These are phyloP conservation scores for Emmonsia crescens DNA, from an alignment of 2,329 filamentous ascomycete genomes.

Conservation along the genomic window DNA sequence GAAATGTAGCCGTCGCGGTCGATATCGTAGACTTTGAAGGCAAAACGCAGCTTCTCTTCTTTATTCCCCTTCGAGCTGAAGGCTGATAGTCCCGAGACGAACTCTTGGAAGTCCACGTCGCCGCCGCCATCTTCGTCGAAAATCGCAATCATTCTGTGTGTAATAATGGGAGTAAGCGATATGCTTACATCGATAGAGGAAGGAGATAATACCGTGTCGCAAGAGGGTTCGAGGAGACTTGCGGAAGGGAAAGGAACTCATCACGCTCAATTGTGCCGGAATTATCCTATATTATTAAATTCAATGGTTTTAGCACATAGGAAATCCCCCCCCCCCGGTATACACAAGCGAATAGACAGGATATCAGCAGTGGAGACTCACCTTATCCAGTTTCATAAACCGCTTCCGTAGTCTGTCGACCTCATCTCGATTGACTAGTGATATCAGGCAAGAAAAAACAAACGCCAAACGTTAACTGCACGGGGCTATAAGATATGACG, in stretches of 20 bases:
- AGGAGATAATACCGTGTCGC: constrained; percentile 62
- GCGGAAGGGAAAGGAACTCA: constrained; percentile 91
- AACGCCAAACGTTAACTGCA: constrained; percentile 3
- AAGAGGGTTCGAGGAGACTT: constrained; percentile 95
- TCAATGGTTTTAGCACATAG: neutral
- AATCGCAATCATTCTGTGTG: constrained; percentile 84
- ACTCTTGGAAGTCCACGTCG: constrained; percentile 97
- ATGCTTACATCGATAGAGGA: neutral
- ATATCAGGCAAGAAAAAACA: neutral
- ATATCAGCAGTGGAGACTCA: constrained; percentile 25
- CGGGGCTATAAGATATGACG: neutral
- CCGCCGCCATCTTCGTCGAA: constrained; percentile 98
- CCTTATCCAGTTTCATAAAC: constrained; percentile 99
- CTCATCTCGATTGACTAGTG: constrained; percentile 85
- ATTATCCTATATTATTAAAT: constrained; percentile 58
- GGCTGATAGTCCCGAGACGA: constrained; percentile 85
- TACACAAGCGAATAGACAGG: neutral
- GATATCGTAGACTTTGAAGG: constrained; percentile 99
- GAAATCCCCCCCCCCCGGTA: neutral
- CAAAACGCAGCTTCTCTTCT: constrained; percentile 94
- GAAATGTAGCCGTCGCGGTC: constrained; percentile 97
- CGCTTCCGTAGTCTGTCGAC: constrained; percentile 90
- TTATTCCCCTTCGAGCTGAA: constrained; percentile 99
- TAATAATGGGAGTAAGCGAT: neutral
- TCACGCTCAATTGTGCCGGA: constrained; percentile 97